These are phyloP conservation scores for Trichoderma gamsii DNA, from an alignment of 495 filamentous ascomycete genomes.

Conservation along the genomic window DNA sequence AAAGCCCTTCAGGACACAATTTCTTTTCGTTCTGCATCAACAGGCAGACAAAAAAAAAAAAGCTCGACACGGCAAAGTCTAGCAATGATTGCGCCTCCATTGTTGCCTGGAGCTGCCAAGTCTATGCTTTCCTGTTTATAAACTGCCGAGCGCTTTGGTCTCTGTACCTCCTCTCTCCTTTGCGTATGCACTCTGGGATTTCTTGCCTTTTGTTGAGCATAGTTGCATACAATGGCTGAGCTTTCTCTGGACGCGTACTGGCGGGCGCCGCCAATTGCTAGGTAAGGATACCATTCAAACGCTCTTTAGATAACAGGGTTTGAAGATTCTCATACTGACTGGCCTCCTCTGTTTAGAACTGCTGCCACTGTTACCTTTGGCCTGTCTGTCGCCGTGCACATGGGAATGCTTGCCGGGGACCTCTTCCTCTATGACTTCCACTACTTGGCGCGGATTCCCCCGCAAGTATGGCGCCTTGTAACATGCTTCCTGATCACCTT, in stretches of 20 bases:
- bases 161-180: neutral
- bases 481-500: slow-evolving; percentile 70
- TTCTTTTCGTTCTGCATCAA: neutral
- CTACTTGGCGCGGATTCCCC: slow-evolving; percentile 55
- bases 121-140: slow-evolving; percentile 5
- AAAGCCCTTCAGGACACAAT: slow-evolving; percentile 11
- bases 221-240: slow-evolving; percentile 14
- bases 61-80: neutral
- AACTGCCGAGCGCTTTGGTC: neutral
- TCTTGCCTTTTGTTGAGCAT: neutral
- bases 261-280: slow-evolving; percentile 62
- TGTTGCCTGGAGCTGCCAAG: slow-evolving; percentile 14
- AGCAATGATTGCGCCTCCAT: slow-evolving; percentile 14
- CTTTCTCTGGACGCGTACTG: slow-evolving; percentile 59
- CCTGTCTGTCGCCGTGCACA: slow-evolving; percentile 55
- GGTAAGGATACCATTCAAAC: slow-evolving; percentile 41
- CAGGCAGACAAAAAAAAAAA: slow-evolving; percentile 1
- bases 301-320: neutral
- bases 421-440: slow-evolving; percentile 54
- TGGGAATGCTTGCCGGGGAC: slow-evolving; percentile 48
- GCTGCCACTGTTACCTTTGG: slow-evolving; percentile 61
- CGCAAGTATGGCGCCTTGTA: slow-evolving; percentile 50
- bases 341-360: slow-evolving; percentile 45
- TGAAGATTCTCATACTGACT: slow-evolving; percentile 14
- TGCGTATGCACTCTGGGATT: neutral